Evolutionary conservation across 2,329 filamentous ascomycete species (phyloP).

Genomic region (Canariomyces notabilis): DNA sequence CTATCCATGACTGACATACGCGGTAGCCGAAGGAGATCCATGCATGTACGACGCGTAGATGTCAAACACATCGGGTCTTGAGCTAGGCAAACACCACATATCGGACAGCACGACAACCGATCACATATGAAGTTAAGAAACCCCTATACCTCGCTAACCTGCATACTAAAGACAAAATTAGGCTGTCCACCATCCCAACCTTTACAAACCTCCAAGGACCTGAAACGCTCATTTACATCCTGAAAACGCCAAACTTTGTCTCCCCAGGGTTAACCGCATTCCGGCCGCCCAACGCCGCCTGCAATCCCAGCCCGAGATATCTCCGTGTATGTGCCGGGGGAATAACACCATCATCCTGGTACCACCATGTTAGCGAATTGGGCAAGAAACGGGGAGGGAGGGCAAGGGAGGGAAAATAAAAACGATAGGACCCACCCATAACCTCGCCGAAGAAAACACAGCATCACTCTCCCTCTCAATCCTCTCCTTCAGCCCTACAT

Average conservation of each 20-base stretch:
- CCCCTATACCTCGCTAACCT: too few relatives aligned
- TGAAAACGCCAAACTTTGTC: conserved; percentile 74
- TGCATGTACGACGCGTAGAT: too few relatives aligned
- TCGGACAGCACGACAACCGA: too few relatives aligned
- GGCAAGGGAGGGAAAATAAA: conserved; percentile 1
- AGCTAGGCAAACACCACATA: too few relatives aligned
- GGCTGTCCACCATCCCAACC: neutral
- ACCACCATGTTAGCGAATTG: conserved; percentile 10
- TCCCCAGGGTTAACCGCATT: conserved; percentile 56
- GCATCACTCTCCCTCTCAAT: conserved; percentile 91
- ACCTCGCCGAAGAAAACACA: conserved; percentile 76
- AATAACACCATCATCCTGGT: conserved; percentile 71
- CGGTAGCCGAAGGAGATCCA: too few relatives aligned
- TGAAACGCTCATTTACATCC: conserved; percentile 55
- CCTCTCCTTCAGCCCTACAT: conserved; percentile 72
- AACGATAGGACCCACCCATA: conserved; percentile 63
- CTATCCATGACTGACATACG: too few relatives aligned
- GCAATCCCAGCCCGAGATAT: conserved; percentile 67
- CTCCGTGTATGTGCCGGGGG: conserved; percentile 69
- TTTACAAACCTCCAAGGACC: too few relatives aligned
- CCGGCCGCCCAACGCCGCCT: conserved; percentile 64
- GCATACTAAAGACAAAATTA: neutral
- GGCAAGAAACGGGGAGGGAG: too few relatives aligned
- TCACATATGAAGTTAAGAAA: too few relatives aligned
- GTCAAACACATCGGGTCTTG: too few relatives aligned